phyloP scores from a whole-genome alignment of 2,329 filamentous ascomycete species.

The Beauveria medogensis region DNA sequence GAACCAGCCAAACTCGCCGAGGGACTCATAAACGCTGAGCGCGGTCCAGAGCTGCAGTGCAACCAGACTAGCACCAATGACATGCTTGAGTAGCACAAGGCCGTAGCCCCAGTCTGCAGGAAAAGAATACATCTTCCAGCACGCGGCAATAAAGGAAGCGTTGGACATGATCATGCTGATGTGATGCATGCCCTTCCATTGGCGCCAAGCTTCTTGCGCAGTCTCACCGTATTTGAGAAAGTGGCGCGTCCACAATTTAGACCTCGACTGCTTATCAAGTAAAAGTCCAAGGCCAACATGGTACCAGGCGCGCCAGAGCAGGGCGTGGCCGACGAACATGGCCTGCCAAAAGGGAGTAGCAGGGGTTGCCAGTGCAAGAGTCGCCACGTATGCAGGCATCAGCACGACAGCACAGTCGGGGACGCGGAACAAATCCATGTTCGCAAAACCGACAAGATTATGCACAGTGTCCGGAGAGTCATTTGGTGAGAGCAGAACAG shows the following conservation, averaged over 20 bases:
- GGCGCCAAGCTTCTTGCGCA: conserved; percentile 84
- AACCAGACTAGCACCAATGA: conserved; percentile 72
- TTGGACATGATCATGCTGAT: conserved; percentile 88
- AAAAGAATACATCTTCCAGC: conserved; percentile 93
- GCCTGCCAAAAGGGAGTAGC: conserved; percentile 66
- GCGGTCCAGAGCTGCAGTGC: conserved; percentile 89
- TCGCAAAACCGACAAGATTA: conserved; percentile 72
- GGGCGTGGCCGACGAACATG: conserved; percentile 73
- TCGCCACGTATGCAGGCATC: conserved; percentile 65
- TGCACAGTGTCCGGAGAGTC: conserved; percentile 61
- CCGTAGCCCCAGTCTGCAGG: conserved; percentile 82
- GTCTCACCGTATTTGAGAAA: conserved; percentile 95
- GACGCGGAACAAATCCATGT: conserved; percentile 80
- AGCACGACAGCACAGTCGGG: conserved; percentile 77
- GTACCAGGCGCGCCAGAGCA: conserved; percentile 85
- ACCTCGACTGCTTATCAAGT: conserved; percentile 75
- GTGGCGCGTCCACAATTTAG: conserved; percentile 93
- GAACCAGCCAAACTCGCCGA: conserved; percentile 98
- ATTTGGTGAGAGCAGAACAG: conserved; percentile 18
- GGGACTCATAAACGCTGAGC: conserved; percentile 84
- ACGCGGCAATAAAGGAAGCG: conserved; percentile 77
- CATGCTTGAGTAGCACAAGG: conserved; percentile 78
- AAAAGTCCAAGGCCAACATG: conserved; percentile 80
- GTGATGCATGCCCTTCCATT: conserved; percentile 96
- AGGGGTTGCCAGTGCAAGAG: conserved; percentile 67